Evolutionary conservation across 2,329 filamentous ascomycete genomes (phyloP).

Genomic region (Alternaria viburni): DNA sequence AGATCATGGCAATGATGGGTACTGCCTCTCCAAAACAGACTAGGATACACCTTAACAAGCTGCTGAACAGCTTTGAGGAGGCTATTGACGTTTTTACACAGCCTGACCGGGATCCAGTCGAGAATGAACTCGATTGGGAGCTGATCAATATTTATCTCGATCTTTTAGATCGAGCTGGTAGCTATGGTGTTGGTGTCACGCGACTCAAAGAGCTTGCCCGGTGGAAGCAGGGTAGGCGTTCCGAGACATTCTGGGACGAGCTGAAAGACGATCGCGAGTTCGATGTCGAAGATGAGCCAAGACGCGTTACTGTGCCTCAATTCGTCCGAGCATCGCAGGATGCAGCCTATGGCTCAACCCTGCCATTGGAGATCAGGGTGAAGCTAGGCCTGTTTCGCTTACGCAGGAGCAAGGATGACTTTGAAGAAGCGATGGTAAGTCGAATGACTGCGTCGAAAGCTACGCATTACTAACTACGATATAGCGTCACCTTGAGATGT

Average conservation of each 20-base stretch:
- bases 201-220: slow-evolving; percentile 76
- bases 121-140: slow-evolving; percentile 70
- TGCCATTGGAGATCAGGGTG: slow-evolving; percentile 82
- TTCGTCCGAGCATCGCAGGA: slow-evolving; percentile 65
- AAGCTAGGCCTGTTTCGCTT: slow-evolving; percentile 87
- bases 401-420: slow-evolving; percentile 65
- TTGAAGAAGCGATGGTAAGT: slow-evolving; percentile 75
- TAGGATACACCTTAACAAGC: slow-evolving; percentile 54
- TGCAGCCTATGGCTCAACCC: slow-evolving; percentile 70
- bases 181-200: slow-evolving; percentile 69
- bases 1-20: slow-evolving; percentile 63
- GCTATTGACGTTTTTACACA: slow-evolving; percentile 58
- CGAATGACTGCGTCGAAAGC: slow-evolving; percentile 58
- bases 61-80: slow-evolving; percentile 59
- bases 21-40: slow-evolving; percentile 57
- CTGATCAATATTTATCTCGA: slow-evolving; percentile 87
- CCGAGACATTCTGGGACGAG: slow-evolving; percentile 79
- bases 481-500: slow-evolving; percentile 60
- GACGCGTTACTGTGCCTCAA: slow-evolving; percentile 67
- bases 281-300: slow-evolving; percentile 73
- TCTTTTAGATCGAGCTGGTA: slow-evolving; percentile 70
- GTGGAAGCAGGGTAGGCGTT: slow-evolving; percentile 79
- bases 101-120: slow-evolving; percentile 49
- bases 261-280: slow-evolving; percentile 85
- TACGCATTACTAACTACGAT: slow-evolving; percentile 33